Evolutionary conservation across 2,329 filamentous ascomycete species (phyloP), one percentile per base, ranked within the genome.

Genomic region (Chaetomium sp.): DNA sequence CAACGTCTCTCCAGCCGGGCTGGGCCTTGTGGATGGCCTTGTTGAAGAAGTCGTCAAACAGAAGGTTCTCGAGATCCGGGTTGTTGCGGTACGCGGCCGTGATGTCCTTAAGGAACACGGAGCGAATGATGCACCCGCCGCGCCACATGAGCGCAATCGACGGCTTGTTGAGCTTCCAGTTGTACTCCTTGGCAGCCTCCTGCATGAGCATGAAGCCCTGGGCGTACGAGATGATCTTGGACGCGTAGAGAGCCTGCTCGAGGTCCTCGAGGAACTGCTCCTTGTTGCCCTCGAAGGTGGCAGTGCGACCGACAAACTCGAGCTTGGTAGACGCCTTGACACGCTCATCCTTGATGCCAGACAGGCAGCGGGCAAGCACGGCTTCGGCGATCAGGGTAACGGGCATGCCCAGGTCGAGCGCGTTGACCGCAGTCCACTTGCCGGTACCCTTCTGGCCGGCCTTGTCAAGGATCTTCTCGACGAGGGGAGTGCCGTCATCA

Each of bases 121-220:
- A 97, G 75, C 94, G 92, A 79, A 99, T 99, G 69, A 99, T 99
- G 84, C 94, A 99, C 67, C 94, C 94, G 79, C 94, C 94, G 74
- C 94, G 90, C 94, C 94, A 99, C 94, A 99, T 99, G 72, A 99
- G 88, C 67, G 94, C 94, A 70, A 99, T 99, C 68, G 95, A 96
- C 64, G 94, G 94, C 88, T 97, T 97, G 88, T 99, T 96, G 67
- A 99, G 87, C 84, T 96, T 96, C 94, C 94, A 99, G 67, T 78
- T 76, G 80, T 95, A 99, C 75, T 97, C 89, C 76, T 87, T 91
- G 75, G 92, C 94, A 67, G 94, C 92, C 89, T 95, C 88, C 80
- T 97, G 92, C 84, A 99, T 97, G 71, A 99, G 84, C 92, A 97
- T 97, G 85, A 99, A 99, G 72, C 94, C 94, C 79, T 99, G 94